phyloP scores from a whole-genome alignment of 441 rosid species.

The Mallotus japonicus region DNA sequence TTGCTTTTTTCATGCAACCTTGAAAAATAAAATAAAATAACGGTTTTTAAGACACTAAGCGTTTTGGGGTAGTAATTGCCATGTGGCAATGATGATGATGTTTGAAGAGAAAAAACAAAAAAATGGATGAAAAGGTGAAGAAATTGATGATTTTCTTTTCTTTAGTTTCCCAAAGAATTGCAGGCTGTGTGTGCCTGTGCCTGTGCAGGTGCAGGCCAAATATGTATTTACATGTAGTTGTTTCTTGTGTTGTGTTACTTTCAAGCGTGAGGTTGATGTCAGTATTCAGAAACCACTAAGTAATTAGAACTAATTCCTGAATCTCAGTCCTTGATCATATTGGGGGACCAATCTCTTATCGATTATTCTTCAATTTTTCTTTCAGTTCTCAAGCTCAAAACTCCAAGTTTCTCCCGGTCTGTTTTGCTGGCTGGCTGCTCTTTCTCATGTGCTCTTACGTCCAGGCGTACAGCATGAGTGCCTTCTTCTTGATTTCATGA shows the following conservation, averaged over 20 bases:
- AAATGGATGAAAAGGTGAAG: slow-evolving; percentile 10
- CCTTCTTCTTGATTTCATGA: background rate
- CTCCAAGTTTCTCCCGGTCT: background rate
- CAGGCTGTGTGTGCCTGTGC: background rate
- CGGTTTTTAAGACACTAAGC: background rate
- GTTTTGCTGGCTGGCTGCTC: too few species aligned
- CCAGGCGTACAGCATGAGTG: background rate
- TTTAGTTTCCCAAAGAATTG: slow-evolving; percentile 4
- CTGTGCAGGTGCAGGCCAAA: background rate
- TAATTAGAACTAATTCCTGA: background rate
- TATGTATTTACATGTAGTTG: background rate
- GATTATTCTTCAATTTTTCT: background rate
- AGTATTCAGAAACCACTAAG: slow-evolving; percentile 11
- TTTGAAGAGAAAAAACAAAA: background rate
- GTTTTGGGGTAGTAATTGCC: slow-evolving; percentile 1
- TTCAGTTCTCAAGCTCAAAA: background rate
- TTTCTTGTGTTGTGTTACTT: slow-evolving; percentile 1
- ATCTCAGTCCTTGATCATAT: background rate
- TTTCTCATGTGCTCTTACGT: background rate
- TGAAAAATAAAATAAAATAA: background rate
- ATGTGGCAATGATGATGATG: slow-evolving; percentile 16
- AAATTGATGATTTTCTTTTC: background rate
- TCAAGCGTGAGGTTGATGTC: slow-evolving; percentile 24
- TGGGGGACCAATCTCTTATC: background rate
- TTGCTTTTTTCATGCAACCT: slow-evolving; percentile 1